Evolutionary conservation across 257 asterid species (phyloP).

Genomic region (Rauvolfia tetraphylla): DNA sequence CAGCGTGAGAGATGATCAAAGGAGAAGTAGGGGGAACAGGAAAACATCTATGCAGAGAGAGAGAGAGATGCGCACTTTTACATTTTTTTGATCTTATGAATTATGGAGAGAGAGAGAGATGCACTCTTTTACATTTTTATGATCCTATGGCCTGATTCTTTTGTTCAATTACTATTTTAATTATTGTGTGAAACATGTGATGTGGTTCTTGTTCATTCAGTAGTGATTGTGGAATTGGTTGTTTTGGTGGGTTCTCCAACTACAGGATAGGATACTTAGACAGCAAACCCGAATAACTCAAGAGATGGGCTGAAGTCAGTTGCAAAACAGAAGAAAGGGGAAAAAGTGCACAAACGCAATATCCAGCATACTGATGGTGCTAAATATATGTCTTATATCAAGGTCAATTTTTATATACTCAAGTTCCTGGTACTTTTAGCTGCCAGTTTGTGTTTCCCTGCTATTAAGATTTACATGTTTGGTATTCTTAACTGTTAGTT

Average conservation of each 20-base stretch:
- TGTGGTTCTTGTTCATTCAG: background rate
- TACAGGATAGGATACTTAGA: constrained; percentile 54
- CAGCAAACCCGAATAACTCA: constrained; percentile 38
- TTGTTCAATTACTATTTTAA: constrained; percentile 12
- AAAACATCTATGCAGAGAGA: background rate
- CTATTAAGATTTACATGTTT: constrained; percentile 1
- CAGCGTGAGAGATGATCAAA: background rate
- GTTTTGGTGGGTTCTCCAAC: constrained; percentile 21
- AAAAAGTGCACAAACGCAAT: constrained; percentile 54
- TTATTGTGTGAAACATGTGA: constrained; percentile 2
- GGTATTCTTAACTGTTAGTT: background rate
- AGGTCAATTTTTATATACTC: constrained; percentile 45
- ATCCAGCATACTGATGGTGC: constrained; percentile 71
- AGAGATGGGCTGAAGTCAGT: constrained; percentile 45
- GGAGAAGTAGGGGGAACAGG: background rate
- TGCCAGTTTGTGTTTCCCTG: constrained; percentile 8
- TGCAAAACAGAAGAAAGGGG: constrained; percentile 42
- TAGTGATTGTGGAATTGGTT: constrained; percentile 13
- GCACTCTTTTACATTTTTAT: background rate
- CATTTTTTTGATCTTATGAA: background rate
- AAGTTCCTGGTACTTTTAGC: constrained; percentile 7
- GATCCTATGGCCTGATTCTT: constrained; percentile 5
- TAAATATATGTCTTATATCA: constrained; percentile 88
- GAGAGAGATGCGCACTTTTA: background rate
- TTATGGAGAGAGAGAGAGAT: background rate